Percentiles rank a stretch among this genome's conserved stretches.
Conservation (phyloP, 352 stramenopile species). For the Globisporangium polare region DNA sequence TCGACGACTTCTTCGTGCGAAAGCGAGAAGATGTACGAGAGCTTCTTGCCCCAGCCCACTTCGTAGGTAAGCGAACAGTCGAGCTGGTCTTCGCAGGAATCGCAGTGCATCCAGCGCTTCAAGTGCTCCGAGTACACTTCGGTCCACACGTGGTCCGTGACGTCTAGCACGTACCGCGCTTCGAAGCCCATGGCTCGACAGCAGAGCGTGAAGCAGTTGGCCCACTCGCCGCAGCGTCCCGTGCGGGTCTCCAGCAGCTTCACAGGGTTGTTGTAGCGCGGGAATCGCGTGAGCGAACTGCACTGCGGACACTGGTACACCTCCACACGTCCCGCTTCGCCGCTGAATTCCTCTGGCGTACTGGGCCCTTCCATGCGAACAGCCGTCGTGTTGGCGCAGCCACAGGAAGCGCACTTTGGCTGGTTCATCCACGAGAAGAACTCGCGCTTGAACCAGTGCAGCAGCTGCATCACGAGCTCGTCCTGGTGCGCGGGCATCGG, state of each 20-base stretch:
- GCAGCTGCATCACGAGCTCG: constrained; percentile 68
- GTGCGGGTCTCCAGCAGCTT: constrained; percentile 81
- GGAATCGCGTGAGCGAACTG: constrained; percentile 67
- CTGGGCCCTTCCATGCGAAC: constrained; percentile 39
- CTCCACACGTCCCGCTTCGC: constrained; percentile 76
- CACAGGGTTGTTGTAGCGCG: constrained; percentile 88
- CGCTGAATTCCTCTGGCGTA: constrained; percentile 53
- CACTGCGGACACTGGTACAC: constrained; percentile 80
- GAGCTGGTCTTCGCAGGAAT: constrained; percentile 93
- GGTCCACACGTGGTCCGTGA: constrained; percentile 95
- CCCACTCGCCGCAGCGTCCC: constrained; percentile 91
- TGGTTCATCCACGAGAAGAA: constrained; percentile 92
- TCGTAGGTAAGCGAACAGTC: constrained; percentile 94
- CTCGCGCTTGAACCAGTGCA: constrained; percentile 89
- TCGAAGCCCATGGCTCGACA: constrained; percentile 89
- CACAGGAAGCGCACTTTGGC: constrained; percentile 56
- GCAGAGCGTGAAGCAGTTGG: constrained; percentile 92
- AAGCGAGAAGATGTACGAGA: constrained; percentile 92
- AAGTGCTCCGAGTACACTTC: constrained; percentile 85
- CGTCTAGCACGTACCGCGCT: constrained; percentile 90
- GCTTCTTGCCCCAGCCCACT: constrained; percentile 92
- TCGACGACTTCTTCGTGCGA: constrained; percentile 88
- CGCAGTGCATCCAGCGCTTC: constrained; percentile 91
- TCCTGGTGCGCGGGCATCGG: constrained; percentile 53
- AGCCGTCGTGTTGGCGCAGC: constrained; percentile 37